A percentile compares a stretch with the other conserved stretches of the same genome.
Evolutionary conservation across 139 green algal species (phyloP).

Genomic region (Closterium sp.): DNA sequence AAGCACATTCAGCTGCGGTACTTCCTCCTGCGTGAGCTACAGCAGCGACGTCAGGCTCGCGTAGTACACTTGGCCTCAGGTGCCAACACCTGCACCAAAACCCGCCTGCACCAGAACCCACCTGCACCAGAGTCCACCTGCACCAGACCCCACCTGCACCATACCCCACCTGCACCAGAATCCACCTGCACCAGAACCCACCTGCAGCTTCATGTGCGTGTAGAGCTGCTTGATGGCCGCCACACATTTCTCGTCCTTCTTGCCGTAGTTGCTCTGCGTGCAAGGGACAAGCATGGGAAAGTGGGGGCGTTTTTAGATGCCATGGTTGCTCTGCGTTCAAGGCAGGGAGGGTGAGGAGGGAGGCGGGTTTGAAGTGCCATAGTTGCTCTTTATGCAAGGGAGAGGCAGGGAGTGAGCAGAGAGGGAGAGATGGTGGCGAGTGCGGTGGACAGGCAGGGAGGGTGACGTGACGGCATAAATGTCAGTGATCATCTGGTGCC

Average conservation of each 20-base stretch:
- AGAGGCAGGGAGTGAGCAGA: too few relatives aligned
- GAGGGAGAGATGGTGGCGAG: background rate
- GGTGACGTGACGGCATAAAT: background rate
- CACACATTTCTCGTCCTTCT: constrained; percentile 69
- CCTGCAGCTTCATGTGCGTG: constrained; percentile 78
- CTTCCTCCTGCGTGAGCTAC: too few relatives aligned
- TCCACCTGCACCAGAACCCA: background rate
- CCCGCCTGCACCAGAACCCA: too few relatives aligned
- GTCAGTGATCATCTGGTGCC: background rate
- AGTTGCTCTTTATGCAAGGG: too few relatives aligned
- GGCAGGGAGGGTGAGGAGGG: too few relatives aligned
- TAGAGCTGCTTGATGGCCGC: constrained; percentile 87
- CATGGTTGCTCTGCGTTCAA: too few relatives aligned
- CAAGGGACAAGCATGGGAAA: background rate
- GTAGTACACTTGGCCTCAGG: too few relatives aligned
- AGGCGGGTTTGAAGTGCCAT: too few relatives aligned
- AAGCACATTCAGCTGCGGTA: background rate
- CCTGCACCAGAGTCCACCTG: background rate
- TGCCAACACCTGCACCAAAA: too few relatives aligned
- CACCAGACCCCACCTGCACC: too few relatives aligned
- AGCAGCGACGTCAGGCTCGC: too few relatives aligned
- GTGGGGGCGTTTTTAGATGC: too few relatives aligned
- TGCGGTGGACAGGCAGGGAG: background rate
- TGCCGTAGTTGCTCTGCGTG: constrained; percentile 84
- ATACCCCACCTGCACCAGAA: background rate